Base-by-base conservation (phyloP, 306 rosid species). In the Boehmeria nivea region DNA sequence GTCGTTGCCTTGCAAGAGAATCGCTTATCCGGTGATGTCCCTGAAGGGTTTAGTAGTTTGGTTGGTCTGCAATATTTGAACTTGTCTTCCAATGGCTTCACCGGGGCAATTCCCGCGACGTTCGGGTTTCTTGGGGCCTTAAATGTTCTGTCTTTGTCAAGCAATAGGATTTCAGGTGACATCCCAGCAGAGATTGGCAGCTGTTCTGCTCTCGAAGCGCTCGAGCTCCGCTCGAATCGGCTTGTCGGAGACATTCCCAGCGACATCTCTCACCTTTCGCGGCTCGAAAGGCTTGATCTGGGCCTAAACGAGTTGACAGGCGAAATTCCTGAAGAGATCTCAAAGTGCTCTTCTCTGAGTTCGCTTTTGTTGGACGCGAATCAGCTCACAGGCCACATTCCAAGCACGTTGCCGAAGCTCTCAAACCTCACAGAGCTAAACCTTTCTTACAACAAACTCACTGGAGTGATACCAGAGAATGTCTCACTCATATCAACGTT, bases 31-130 rank as follows among this genome's bases (percentile, higher is more conserved):
- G 96, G 96, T 25, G 37, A 59, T 55, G 80, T 87, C 42, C 87
- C 94, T n/a, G 89, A 79, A 65, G 96, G 96, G 67, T 84, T 87
- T 67, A 81, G 96, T 74, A 87, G 94, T 59, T 56, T 87, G 58
- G 81, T 74, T 61, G 61, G 87, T 54, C 50, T 87, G 9, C 26
- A 52, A 23, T 73, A 77, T 72, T 79, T 87, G n/a, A 87, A 87
- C 60, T 83, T 87, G 45, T 73, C 54, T 8, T 79, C 73, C 52
- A 87, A 87, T 75, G 71, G 26, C 6, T 81, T 84, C 38, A 66
- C 65, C 28, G 94, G 94, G 43, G 57, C 34, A 17, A 71, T 87
- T 77, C 96, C 96, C 3, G 3, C 66, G 28, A 87, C 80, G 12
- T 87, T 77, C 21, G 96, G 96, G 24, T 87, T 75, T 63, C 85